Percentiles rank a stretch among this genome's conserved stretches.
Evolutionary conservation across 2,329 filamentous ascomycete species (phyloP).

Genomic region (Blumeria hordei): DNA sequence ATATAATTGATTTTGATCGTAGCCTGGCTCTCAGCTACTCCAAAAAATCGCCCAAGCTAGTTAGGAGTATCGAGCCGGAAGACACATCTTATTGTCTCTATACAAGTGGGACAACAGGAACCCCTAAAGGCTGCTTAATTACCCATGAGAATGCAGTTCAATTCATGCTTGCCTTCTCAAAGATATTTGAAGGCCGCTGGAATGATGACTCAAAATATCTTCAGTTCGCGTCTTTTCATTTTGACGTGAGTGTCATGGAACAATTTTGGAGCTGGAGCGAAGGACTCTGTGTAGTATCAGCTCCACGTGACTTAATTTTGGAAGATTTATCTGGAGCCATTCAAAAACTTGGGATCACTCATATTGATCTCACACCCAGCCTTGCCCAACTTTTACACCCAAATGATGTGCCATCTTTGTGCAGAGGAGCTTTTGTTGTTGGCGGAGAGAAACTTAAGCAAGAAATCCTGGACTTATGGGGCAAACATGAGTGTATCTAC

Average conservation of each 20-base stretch:
- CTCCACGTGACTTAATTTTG: slow-evolving; percentile 62
- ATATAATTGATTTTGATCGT: slow-evolving; percentile 9
- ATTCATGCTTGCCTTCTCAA: slow-evolving; percentile 66
- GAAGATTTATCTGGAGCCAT: slow-evolving; percentile 60
- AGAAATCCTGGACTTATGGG: slow-evolving; percentile 75
- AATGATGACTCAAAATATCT: slow-evolving; percentile 52
- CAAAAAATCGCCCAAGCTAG: slow-evolving; percentile 9
- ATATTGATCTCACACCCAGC: slow-evolving; percentile 80
- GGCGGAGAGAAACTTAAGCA: slow-evolving; percentile 74
- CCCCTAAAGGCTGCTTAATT: slow-evolving; percentile 38
- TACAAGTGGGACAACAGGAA: slow-evolving; percentile 17
- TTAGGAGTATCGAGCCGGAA: slow-evolving; percentile 7
- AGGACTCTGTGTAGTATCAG: slow-evolving; percentile 62
- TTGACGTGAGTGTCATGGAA: slow-evolving; percentile 79
- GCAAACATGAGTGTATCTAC: slow-evolving; percentile 55
- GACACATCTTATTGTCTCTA: slow-evolving; percentile 16
- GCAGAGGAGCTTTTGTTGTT: slow-evolving; percentile 73
- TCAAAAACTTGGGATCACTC: slow-evolving; percentile 48
- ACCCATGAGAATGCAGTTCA: slow-evolving; percentile 78
- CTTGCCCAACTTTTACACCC: slow-evolving; percentile 58
- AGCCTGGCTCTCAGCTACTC: slow-evolving; percentile 3
- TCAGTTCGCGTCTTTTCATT: slow-evolving; percentile 85
- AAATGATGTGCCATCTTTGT: slow-evolving; percentile 55
- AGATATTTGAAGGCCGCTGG: slow-evolving; percentile 57
- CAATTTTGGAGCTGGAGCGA: slow-evolving; percentile 94